Evolutionary conservation across 306 rosid species (phyloP), one percentile per base, ranked within the genome.

Genomic region (Prunus mume): DNA sequence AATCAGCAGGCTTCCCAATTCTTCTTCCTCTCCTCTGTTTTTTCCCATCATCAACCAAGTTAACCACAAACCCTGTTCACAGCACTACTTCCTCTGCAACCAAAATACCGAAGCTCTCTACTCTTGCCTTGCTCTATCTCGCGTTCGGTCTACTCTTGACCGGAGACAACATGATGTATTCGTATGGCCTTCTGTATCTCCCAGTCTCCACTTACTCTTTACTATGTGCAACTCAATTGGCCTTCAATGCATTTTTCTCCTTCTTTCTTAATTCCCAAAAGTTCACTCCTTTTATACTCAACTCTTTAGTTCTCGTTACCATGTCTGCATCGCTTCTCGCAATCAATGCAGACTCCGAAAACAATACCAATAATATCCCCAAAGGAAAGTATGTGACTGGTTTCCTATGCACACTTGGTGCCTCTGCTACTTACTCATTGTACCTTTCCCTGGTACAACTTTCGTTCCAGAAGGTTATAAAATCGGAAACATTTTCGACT

Each of bases 1-100:
- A 90, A 74, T 86, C 96, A 18, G 89, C 85, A 11, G 96, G 96
- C 68, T 90, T 90, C 78, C 92, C 92, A 3, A 0, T 86, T 76
- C 71, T 90, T n/a, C 11, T 85, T 62, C 96, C 92, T 22, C 81
- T 88, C 52, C 69, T 79, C 18, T 70, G 54, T 14, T 64, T 71
- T 73, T 88, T 79, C 73, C 12, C 65, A 27, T 58, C 78, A 63
- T 49, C 71, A 19, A 1, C 60, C 46, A 80, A 80, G 73, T 69
- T 46, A 19, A 67, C 46, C 2, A 77, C 60, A 17, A 65, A 19
- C 15, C 67, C 62, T 56, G 51, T 5, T 46, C 76, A 46, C 65
- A 30, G 11, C n/a, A 47, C 6, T 43, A 69, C 38, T 61, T 68
- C 86, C 61, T 71, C 73, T n/a, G 65, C 75, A 65, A 3, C 56